Conservation (phyloP, 2,329 filamentous ascomycete genomes). For the Plenodomus biglobosus region DNA sequence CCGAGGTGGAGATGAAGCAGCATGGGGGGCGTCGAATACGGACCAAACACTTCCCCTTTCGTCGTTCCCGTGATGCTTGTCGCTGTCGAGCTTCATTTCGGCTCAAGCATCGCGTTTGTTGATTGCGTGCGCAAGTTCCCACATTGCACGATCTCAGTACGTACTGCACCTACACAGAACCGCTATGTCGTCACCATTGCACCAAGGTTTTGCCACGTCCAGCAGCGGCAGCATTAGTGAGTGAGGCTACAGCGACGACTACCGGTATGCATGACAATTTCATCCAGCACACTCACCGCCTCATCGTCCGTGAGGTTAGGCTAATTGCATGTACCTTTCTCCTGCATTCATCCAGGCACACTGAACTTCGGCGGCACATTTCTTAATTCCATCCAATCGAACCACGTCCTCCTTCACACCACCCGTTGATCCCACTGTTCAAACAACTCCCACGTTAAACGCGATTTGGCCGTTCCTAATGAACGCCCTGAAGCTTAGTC, state of each 20-base stretch:
- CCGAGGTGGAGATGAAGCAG: constrained; percentile 24
- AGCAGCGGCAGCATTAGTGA: no score
- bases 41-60: constrained; percentile 8
- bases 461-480: constrained; percentile 1
- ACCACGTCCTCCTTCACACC: constrained; percentile 5
- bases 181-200: constrained; percentile 11
- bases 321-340: constrained; percentile 12
- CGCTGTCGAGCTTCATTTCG: constrained; percentile 27
- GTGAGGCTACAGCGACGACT: constrained; percentile 3
- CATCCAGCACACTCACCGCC: constrained; percentile 7
- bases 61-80: constrained; percentile 8
- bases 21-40: constrained; percentile 6
- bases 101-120: constrained; percentile 11
- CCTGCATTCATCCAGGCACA: constrained; percentile 14
- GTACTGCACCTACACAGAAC: no score
- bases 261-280: background rate
- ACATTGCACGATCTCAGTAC: constrained; percentile 5
- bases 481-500: constrained; percentile 2
- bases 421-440: constrained; percentile 13
- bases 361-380: constrained; percentile 7
- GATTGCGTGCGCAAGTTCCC: constrained; percentile 3
- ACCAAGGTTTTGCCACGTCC: background rate
- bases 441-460: background rate
- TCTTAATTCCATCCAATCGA: constrained; percentile 9
- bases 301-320: background rate